Conservation (phyloP, 768 basidiomycete genomes). For the Boletus edulis region DNA sequence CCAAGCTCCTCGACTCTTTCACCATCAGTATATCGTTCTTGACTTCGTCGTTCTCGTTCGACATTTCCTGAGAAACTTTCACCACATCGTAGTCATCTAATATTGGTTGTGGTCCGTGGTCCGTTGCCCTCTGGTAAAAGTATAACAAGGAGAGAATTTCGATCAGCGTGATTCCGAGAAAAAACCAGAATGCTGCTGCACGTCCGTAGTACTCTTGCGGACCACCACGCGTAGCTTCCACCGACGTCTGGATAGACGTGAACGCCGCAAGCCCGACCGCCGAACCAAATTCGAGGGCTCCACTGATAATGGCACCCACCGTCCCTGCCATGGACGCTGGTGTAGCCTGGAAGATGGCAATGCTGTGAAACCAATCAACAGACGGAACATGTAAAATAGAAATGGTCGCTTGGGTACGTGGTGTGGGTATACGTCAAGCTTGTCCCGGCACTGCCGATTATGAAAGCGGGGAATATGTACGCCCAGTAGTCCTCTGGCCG, state of each 20-base stretch:
- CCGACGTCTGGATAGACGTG: slow-evolving; percentile 45
- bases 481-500: background rate
- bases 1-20: no score
- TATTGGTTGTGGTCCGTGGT: slow-evolving; percentile 1
- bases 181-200: slow-evolving; percentile 44
- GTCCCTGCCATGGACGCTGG: slow-evolving; percentile 51
- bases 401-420: background rate
- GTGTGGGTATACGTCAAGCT: background rate
- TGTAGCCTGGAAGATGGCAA: slow-evolving; percentile 48
- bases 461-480: background rate
- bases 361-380: slow-evolving; percentile 28
- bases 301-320: slow-evolving; percentile 56
- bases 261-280: slow-evolving; percentile 52
- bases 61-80: no score
- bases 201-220: slow-evolving; percentile 37
- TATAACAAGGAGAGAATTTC: slow-evolving; percentile 31
- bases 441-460: background rate
- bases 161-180: slow-evolving; percentile 35
- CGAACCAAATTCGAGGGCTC: slow-evolving; percentile 50
- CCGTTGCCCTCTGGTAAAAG: slow-evolving; percentile 33
- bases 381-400: background rate
- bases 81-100: background rate
- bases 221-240: slow-evolving; percentile 36
- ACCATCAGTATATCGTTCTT: no score
- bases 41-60: no score